phyloP scores from a whole-genome alignment of 1,284 basidiomycete genomes.

The Cryptococcus sp. region DNA sequence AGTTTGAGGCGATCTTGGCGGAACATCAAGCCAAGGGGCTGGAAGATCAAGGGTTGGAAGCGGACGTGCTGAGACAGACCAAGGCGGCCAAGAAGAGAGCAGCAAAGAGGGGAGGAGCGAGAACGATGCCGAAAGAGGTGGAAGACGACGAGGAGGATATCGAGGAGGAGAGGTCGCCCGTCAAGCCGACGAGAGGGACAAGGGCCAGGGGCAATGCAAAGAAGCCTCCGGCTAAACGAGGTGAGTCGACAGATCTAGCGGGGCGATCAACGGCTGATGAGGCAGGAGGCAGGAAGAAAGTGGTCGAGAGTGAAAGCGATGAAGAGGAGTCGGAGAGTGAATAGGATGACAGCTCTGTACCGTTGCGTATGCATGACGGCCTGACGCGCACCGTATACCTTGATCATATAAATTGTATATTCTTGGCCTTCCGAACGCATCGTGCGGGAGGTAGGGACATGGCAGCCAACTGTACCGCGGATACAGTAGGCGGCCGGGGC shows the following conservation, averaged over 20 bases:
- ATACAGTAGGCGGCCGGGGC: no score
- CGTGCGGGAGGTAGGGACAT: no score
- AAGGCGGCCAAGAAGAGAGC: slow-evolving; percentile 65
- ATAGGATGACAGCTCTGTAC: not conserved
- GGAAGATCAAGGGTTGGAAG: slow-evolving; percentile 84
- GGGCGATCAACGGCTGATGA: not conserved
- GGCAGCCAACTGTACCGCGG: no score
- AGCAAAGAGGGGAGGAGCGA: slow-evolving; percentile 22
- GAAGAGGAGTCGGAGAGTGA: slow-evolving; percentile 4
- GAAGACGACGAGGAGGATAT: slow-evolving; percentile 17
- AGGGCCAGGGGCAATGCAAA: slow-evolving; percentile 10
- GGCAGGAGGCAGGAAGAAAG: slow-evolving; percentile 7
- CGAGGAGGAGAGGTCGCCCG: slow-evolving; percentile 4
- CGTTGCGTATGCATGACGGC: no score
- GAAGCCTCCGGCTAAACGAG: slow-evolving; percentile 15
- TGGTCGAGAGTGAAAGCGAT: slow-evolving; percentile 17
- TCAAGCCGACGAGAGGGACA: slow-evolving; percentile 4
- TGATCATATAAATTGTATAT: no score
- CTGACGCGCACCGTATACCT: no score
- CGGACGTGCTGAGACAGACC: slow-evolving; percentile 72
- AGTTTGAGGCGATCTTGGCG: slow-evolving; percentile 57
- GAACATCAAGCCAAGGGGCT: slow-evolving; percentile 77
- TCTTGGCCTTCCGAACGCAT: no score
- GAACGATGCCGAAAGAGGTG: slow-evolving; percentile 7
- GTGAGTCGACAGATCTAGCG: slow-evolving; percentile 8